phyloP scores from a whole-genome alignment of 2,329 filamentous ascomycete genomes.

The Penicillium sumatraense region DNA sequence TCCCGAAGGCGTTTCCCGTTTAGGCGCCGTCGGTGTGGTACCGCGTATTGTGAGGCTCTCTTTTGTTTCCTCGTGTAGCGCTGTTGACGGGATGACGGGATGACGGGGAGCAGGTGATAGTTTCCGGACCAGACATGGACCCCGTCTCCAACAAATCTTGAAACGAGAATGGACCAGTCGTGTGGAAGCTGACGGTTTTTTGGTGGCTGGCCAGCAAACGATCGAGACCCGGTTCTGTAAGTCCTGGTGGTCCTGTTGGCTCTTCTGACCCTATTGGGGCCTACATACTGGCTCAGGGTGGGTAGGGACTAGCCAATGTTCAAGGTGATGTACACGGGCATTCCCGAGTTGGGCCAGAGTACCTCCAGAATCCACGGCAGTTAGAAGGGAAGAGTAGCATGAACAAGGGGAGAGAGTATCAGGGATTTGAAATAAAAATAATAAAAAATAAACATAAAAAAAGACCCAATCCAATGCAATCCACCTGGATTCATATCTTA shows the following conservation, averaged over 20 bases:
- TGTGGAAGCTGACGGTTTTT: slow-evolving; percentile 10
- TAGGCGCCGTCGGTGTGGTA: slow-evolving; percentile 10
- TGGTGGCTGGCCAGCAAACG: slow-evolving; percentile 17
- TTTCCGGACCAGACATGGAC: slow-evolving; percentile 9
- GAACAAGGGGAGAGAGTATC: background rate
- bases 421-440: background rate
- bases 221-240: slow-evolving; percentile 20
- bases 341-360: slow-evolving; percentile 11
- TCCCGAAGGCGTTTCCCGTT: background rate
- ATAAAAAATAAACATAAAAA: background rate
- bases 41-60: slow-evolving; percentile 1
- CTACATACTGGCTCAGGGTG: slow-evolving; percentile 3
- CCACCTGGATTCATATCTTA: too few species aligned
- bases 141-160: slow-evolving; percentile 2
- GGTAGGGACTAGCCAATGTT: slow-evolving; percentile 6
- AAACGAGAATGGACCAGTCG: slow-evolving; percentile 8
- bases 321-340: slow-evolving; percentile 16
- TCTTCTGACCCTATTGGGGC: too few species aligned
- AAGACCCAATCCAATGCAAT: too few species aligned
- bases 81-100: background rate
- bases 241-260: background rate
- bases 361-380: background rate
- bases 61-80: background rate
- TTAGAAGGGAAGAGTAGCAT: background rate
- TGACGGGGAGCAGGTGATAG: slow-evolving; percentile 15